Conservation (phyloP, 2,329 filamentous ascomycete species). For the Coniochaeta sp. region DNA sequence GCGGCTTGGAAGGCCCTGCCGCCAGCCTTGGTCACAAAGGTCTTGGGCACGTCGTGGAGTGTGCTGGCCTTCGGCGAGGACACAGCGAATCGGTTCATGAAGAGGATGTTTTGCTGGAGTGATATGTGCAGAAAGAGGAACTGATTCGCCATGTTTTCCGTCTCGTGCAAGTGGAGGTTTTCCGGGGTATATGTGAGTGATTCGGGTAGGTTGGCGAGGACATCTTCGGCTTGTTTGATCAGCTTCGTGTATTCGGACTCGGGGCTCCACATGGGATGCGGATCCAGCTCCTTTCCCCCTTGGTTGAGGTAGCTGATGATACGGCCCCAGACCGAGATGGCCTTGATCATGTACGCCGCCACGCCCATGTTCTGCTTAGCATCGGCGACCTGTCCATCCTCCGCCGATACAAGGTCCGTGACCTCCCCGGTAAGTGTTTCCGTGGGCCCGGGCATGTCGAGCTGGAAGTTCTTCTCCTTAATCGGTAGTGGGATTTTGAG, state of each 20-base stretch:
- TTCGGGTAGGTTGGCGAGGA: slow-evolving; percentile 62
- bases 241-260: slow-evolving; percentile 71
- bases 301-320: slow-evolving; percentile 88
- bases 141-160: slow-evolving; percentile 80
- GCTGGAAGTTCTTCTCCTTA: slow-evolving; percentile 81
- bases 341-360: slow-evolving; percentile 79
- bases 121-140: slow-evolving; percentile 89
- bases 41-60: slow-evolving; percentile 63
- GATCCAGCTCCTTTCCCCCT: slow-evolving; percentile 74
- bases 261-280: slow-evolving; percentile 71
- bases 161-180: slow-evolving; percentile 78
- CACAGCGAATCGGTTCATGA: slow-evolving; percentile 82
- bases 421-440: slow-evolving; percentile 72
- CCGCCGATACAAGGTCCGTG: slow-evolving; percentile 52
- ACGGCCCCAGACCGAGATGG: slow-evolving; percentile 82
- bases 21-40: slow-evolving; percentile 70
- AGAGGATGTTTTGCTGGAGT: slow-evolving; percentile 82
- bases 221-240: slow-evolving; percentile 62
- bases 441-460: slow-evolving; percentile 84
- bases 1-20: slow-evolving; percentile 76
- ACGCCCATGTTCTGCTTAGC: slow-evolving; percentile 87
- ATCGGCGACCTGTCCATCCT: slow-evolving; percentile 58
- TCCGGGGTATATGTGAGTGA: slow-evolving; percentile 68
- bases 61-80: slow-evolving; percentile 59
- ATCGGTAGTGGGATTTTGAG: slow-evolving; percentile 86